Evolutionary conservation across 768 basidiomycete genomes (phyloP), one percentile per base, ranked within the genome.

Genomic region (Paxillus ammoniavirescens): DNA sequence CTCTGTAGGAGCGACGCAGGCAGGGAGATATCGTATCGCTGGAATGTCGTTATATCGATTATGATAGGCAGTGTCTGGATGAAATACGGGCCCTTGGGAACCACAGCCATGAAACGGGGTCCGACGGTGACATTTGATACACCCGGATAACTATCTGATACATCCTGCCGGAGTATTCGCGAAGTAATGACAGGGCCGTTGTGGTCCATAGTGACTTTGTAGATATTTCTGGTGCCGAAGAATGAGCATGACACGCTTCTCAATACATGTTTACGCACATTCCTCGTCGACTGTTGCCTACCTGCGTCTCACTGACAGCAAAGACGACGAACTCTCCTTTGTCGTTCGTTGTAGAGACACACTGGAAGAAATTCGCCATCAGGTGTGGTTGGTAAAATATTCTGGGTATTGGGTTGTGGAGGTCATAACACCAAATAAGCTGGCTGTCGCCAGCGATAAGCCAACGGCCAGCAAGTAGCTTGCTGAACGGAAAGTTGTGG

Each of bases 251-350:
- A 2, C 10, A 12, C 12, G 9, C 10, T 35, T 35, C 12, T 14
- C 35, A 12, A 31, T 2, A 14, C 8, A 35, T 4, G 12, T 23
- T 15, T 5, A 47, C 54, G n/a, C n/a, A 55, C 54, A 55, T 35
- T 37, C 28, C 45, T 21, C 54, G 43, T 37, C 17, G 13, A 14
- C 1, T 8, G 5, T 7, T 42, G 2, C 54, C 56, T 14, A 53
- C 35, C 43, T 50, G 48, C 5, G 48, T 53, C n/a, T 57, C 56
- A 13, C 47, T 53, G 28, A 57, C 31, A 14, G 52, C 47, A 31
- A 53, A 57, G 13, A 41, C 46, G 14, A 57, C 26, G 15, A 36
- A 18, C 33, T 53, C 43, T 3, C 56, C 56, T 3, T 45, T 43
- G 3, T 37, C 12, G 30, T 47, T 50, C 9, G 38, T 45, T 28